Evolutionary conservation across 1,284 basidiomycete species (phyloP), one percentile per base, ranked within the genome.

Genomic region (Hymenochaete sp.): DNA sequence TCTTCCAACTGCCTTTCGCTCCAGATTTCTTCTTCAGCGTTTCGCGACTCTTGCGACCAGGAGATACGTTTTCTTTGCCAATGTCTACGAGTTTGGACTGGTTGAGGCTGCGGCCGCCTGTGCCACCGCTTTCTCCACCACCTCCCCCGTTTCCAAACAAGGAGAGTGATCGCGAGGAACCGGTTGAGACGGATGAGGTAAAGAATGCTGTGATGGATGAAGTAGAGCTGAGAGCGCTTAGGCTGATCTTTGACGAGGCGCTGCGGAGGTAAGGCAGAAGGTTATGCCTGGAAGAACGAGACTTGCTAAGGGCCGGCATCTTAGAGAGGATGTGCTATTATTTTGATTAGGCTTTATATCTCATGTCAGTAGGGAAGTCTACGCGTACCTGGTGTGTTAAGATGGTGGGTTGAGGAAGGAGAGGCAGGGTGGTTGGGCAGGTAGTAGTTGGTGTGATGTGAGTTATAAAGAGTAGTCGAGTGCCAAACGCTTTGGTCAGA

Each of bases 251-350:
- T 18, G 47, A 49, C 1, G 47, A 44, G 27, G 47, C 38, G 37
- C 42, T 44, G 29, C 27, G 32, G 37, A 45, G 37, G 43, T 44
- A 41, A 16, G 47, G 47, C 11, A 44, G 13, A 8, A 45, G 18
- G 31, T 31, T 38, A 13, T 11, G 36, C 18, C 29, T 49, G 19
- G 16, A 31, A 18, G 29, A 38, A 10, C 16, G 36, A 10, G 42
- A 39, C 27, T 44, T 48, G n/a, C 36, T 41, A 27, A 48, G 44
- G 18, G 29, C 47, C 29, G 47, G 42, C 47, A 48, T 48, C n/a
- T n/a, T 37, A 9, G 10, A 37, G 7, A 13, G 9, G 10, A 13
- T 31, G 10, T 31, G 14, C 28, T 31, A 14, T 31, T 31, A 14
- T 31, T 9, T 10, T 31, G 28, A 31, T 31, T 31, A 31, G 28